Conservation (phyloP, 176 grass and related monocot species). For the Bromus sterilis region DNA sequence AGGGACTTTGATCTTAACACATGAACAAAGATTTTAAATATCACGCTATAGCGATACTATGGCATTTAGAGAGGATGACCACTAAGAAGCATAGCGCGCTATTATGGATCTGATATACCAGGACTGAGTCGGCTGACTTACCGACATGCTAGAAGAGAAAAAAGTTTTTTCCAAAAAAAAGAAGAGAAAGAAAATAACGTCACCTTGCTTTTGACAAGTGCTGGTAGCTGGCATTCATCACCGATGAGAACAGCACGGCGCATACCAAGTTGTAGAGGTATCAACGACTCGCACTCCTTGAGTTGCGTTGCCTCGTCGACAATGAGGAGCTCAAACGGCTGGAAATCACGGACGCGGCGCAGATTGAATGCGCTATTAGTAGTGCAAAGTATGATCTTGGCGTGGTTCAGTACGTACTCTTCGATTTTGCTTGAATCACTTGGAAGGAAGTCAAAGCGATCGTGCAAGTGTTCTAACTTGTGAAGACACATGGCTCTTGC, state of each 20-base stretch:
- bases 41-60: too few species aligned
- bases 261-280: neutral
- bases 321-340: constrained; percentile 22
- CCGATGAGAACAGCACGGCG: constrained; percentile 49
- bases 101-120: neutral
- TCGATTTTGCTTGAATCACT: neutral
- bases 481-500: neutral
- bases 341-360: neutral
- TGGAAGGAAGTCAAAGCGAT: neutral
- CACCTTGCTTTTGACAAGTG: constrained; percentile 68
- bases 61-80: too few species aligned
- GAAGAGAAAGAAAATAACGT: neutral
- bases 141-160: neutral
- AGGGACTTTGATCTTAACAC: too few species aligned
- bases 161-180: too few species aligned
- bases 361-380: neutral
- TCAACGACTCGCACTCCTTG: constrained; percentile 57
- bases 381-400: neutral
- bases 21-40: too few species aligned
- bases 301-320: constrained; percentile 60
- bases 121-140: neutral
- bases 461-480: neutral
- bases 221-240: constrained; percentile 65
- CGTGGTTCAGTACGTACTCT: neutral
- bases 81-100: too few species aligned